These are phyloP conservation scores for Penicillium bovifimosum DNA, from an alignment of 495 filamentous ascomycete genomes.

Conservation along the genomic window DNA sequence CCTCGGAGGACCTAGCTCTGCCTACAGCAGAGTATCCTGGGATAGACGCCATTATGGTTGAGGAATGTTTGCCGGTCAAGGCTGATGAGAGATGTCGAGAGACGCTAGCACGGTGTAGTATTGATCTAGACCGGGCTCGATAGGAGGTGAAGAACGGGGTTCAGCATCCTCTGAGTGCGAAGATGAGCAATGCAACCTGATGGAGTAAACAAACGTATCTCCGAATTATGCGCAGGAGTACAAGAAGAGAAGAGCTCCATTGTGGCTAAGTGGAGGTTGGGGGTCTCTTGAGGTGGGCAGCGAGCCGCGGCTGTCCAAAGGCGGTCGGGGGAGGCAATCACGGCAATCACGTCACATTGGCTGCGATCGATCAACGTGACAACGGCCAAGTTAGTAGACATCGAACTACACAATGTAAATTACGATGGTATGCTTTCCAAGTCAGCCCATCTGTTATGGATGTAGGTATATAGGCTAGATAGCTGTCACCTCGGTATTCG, in stretches of 20 bases:
- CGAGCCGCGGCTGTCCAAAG: slow-evolving; percentile 10
- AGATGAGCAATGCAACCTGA: neutral
- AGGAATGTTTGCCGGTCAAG: neutral
- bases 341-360: slow-evolving; percentile 3
- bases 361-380: too few species aligned
- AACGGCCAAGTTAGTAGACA: too few species aligned
- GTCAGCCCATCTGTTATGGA: too few species aligned
- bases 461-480: too few species aligned
- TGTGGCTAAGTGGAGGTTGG: slow-evolving; percentile 1
- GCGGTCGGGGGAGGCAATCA: slow-evolving; percentile 1
- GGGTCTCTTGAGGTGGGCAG: slow-evolving; percentile 4
- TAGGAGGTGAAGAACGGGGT: neutral
- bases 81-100: neutral
- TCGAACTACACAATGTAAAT: too few species aligned
- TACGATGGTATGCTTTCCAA: too few species aligned
- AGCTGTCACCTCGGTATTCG: too few species aligned
- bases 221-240: neutral
- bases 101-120: neutral
- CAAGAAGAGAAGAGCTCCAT: neutral
- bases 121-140: neutral
- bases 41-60: slow-evolving; percentile 34
- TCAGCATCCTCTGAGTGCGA: slow-evolving; percentile 8
- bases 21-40: slow-evolving; percentile 29
- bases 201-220: neutral
- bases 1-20: slow-evolving; percentile 30